These are phyloP conservation scores for Yamadazyma sp. DNA, from an alignment of 1,139 yeast species.

Conservation along the genomic window DNA sequence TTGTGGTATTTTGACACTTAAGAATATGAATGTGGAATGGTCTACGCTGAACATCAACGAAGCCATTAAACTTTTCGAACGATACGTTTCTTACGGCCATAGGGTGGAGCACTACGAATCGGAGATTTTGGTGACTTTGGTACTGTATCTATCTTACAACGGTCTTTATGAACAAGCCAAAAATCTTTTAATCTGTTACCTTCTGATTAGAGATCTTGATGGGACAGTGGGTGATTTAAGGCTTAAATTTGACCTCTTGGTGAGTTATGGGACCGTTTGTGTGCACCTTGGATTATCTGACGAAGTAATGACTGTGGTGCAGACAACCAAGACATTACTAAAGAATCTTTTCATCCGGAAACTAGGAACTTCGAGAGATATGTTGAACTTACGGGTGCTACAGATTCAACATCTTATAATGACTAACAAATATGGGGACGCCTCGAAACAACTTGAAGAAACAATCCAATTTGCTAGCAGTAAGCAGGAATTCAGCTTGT, in stretches of 20 bases:
- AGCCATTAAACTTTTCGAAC: conserved; percentile 14
- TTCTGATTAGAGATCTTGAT: neutral
- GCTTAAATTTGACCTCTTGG: conserved; percentile 7
- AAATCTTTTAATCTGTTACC: neutral
- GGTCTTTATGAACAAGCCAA: conserved; percentile 26
- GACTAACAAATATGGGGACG: conserved; percentile 16
- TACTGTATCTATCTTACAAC: conserved; percentile 37
- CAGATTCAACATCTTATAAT: conserved; percentile 29
- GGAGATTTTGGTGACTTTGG: conserved; percentile 17
- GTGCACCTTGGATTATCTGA: conserved; percentile 4
- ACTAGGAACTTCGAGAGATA: conserved; percentile 10
- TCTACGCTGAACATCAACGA: conserved; percentile 15
- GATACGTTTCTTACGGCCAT: conserved; percentile 11
- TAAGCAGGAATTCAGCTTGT: conserved; percentile 29
- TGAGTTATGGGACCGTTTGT: conserved; percentile 14
- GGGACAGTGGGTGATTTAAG: neutral
- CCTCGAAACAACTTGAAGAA: conserved; percentile 24
- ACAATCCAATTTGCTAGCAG: conserved; percentile 25
- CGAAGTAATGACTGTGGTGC: conserved; percentile 6
- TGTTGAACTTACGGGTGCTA: conserved; percentile 28
- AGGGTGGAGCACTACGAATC: conserved; percentile 2
- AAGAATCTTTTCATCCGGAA: neutral
- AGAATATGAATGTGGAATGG: conserved; percentile 23
- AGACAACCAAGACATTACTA: neutral
- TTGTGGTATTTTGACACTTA: conserved; percentile 23